Evolutionary conservation across 352 stramenopile species (phyloP).

Genomic region (Phytophthora fragariae): DNA sequence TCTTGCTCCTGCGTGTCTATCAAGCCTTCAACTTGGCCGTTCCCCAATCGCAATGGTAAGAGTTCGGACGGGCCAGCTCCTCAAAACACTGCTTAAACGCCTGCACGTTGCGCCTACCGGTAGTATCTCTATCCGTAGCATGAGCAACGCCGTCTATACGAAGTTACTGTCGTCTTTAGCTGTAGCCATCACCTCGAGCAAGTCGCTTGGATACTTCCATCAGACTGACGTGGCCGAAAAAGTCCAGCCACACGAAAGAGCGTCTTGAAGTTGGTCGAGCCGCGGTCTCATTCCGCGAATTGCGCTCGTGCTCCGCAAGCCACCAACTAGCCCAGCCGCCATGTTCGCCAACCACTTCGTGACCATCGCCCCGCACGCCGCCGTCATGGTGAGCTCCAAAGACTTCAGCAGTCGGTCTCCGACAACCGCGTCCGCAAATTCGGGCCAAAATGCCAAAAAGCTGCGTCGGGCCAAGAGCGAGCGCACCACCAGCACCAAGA

Average conservation of each 20-base stretch:
- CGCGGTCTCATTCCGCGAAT: conserved; percentile 42
- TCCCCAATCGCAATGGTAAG: background rate
- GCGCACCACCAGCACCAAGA: conserved; percentile 5
- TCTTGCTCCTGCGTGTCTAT: conserved; percentile 10
- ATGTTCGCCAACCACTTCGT: conserved; percentile 50
- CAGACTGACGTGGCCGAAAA: conserved; percentile 6
- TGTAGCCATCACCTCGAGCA: conserved; percentile 4
- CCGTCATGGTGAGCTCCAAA: conserved; percentile 29
- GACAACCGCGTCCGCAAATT: background rate
- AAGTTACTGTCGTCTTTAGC: background rate
- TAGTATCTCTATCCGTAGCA: background rate
- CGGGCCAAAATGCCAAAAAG: conserved; percentile 10
- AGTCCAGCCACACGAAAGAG: conserved; percentile 29
- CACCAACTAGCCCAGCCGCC: background rate
- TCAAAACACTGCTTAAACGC: background rate
- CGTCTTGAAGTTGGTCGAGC: conserved; percentile 27
- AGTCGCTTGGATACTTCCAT: conserved; percentile 1
- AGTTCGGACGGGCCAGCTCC: background rate
- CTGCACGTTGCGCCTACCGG: background rate
- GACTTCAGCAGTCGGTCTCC: conserved; percentile 12
- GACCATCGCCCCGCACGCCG: conserved; percentile 43
- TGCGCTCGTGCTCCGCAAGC: conserved; percentile 6
- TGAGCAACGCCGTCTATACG: background rate
- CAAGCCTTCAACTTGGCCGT: conserved; percentile 18
- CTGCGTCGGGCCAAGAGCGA: conserved; percentile 29